Evolutionary conservation across 2,329 filamentous ascomycete genomes (phyloP).

Genomic region (Hymenoscyphus repandus): DNA sequence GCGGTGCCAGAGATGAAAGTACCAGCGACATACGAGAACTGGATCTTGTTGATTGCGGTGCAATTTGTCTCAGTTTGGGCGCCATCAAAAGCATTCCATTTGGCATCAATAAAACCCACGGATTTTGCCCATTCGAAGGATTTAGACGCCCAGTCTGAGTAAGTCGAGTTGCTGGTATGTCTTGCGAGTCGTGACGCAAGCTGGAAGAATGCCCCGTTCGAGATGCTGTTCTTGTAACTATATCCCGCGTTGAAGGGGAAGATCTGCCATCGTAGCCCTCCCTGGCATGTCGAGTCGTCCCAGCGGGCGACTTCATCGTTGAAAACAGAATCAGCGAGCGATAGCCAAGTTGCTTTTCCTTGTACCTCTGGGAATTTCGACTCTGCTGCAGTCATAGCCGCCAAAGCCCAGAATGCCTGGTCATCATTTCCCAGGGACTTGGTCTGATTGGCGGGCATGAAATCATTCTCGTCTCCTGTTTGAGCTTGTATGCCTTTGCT

Average conservation of each 20-base stretch:
- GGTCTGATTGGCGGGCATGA: conserved; percentile 55
- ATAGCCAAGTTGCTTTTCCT: conserved; percentile 36
- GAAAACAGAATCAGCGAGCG: conserved; percentile 65
- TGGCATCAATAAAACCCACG: conserved; percentile 53
- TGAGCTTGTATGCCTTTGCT: conserved; percentile 54
- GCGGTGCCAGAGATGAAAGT: conserved; percentile 58
- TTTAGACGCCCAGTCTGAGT: conserved; percentile 55
- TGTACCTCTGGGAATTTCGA: conserved; percentile 54
- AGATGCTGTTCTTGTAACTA: conserved; percentile 64
- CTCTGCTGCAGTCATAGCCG: conserved; percentile 63
- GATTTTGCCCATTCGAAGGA: conserved; percentile 56
- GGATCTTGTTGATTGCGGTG: conserved; percentile 52
- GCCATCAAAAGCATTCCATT: conserved; percentile 61
- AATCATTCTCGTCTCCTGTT: conserved; percentile 51
- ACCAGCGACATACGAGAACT: conserved; percentile 64
- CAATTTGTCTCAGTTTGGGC: conserved; percentile 53
- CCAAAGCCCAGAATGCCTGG: conserved; percentile 65
- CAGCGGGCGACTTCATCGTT: conserved; percentile 61
- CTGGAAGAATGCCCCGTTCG: conserved; percentile 61
- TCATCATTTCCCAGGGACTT: conserved; percentile 63
- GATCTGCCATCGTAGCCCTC: conserved; percentile 75
- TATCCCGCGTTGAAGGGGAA: conserved; percentile 70
- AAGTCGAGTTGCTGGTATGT: conserved; percentile 63
- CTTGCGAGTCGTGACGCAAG: conserved; percentile 63
- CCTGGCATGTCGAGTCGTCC: conserved; percentile 58